A percentile compares a stretch with the other conserved stretches of the same genome.
These are phyloP conservation scores for Rutstroemia sp. DNA, from an alignment of 2,329 filamentous ascomycete species.

Conservation along the genomic window DNA sequence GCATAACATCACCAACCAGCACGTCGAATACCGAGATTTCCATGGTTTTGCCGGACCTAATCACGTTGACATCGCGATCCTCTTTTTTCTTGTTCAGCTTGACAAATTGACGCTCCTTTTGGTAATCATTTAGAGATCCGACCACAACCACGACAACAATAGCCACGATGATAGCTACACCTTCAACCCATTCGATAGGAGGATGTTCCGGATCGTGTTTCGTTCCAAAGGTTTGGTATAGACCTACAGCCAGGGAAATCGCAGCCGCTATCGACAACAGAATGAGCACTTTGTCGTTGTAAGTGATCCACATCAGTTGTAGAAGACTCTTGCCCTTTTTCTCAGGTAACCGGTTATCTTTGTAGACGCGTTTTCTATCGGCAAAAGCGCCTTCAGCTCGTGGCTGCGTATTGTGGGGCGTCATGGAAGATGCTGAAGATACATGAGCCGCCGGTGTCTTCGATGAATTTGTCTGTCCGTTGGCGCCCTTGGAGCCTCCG, in stretches of 20 bases:
- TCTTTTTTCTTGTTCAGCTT: conserved; percentile 77
- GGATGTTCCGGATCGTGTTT: conserved; percentile 37
- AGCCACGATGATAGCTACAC: conserved; percentile 70
- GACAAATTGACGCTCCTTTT: conserved; percentile 74
- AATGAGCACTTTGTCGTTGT: conserved; percentile 75
- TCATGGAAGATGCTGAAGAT: not conserved
- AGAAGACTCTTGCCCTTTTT: conserved; percentile 64
- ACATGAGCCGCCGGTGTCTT: conserved; percentile 24
- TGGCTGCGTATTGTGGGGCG: not conserved
- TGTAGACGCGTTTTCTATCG: conserved; percentile 65
- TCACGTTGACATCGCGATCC: conserved; percentile 64
- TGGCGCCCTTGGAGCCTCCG: conserved; percentile 4
- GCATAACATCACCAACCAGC: conserved; percentile 66
- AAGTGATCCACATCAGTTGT: conserved; percentile 69
- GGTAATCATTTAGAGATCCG: conserved; percentile 74
- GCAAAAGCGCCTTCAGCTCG: conserved; percentile 33
- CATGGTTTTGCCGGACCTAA: conserved; percentile 64
- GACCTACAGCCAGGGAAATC: conserved; percentile 67
- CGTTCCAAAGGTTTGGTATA: conserved; percentile 62
- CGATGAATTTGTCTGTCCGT: conserved; percentile 29
- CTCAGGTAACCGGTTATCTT: conserved; percentile 60
- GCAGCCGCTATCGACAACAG: conserved; percentile 62
- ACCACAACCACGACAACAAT: conserved; percentile 70
- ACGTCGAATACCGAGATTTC: conserved; percentile 66
- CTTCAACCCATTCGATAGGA: conserved; percentile 73